phyloP scores from a whole-genome alignment of 441 rosid species.

The Flueggea neowawraea region DNA sequence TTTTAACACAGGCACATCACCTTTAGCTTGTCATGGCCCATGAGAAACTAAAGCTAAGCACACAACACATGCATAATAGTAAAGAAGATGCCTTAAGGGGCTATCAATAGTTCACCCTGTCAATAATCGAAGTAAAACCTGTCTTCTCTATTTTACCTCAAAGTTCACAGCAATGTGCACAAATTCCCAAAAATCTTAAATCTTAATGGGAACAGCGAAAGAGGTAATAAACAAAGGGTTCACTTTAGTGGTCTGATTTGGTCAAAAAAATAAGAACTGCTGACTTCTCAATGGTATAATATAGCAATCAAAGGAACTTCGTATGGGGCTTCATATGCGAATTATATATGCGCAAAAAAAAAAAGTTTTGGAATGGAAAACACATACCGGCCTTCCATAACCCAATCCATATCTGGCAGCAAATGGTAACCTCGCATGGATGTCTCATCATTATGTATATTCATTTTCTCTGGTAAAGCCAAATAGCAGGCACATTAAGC shows the following conservation, averaged over 20 bases:
- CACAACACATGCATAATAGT: conserved; percentile 19
- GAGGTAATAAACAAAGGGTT: neutral
- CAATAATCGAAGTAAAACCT: too few species aligned
- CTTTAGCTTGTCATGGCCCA: conserved; percentile 7
- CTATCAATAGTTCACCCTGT: neutral
- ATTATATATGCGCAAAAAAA: neutral
- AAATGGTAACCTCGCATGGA: conserved; percentile 60
- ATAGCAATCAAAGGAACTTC: neutral
- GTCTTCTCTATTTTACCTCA: too few species aligned
- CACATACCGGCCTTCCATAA: conserved; percentile 48
- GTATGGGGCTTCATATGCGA: neutral
- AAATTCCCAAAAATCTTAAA: too few species aligned
- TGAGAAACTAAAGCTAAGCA: conserved; percentile 14
- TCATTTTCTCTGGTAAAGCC: conserved; percentile 20
- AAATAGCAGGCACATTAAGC: neutral
- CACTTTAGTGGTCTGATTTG: neutral
- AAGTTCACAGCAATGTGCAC: too few species aligned
- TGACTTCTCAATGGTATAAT: neutral
- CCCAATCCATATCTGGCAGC: conserved; percentile 60
- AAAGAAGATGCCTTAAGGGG: conserved; percentile 21
- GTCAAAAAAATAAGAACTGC: neutral
- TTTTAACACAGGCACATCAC: neutral
- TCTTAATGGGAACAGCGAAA: neutral
- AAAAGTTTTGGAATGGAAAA: neutral
- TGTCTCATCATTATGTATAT: conserved; percentile 18